phyloP scores from a whole-genome alignment of 805 yeast genomes.

The Cyberlindnera xishuangbannaensis region DNA sequence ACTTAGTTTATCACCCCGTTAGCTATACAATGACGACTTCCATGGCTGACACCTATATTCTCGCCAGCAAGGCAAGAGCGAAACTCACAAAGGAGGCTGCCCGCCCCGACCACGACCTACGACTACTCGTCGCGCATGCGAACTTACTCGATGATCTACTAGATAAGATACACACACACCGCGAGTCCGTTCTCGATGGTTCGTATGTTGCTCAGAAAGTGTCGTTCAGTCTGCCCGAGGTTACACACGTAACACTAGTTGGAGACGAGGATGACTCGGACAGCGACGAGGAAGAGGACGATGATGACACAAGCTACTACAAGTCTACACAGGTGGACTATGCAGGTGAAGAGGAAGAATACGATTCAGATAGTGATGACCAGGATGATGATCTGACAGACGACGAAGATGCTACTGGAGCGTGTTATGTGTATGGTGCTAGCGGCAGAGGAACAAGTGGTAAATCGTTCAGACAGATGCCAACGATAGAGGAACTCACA shows the following conservation, averaged over 20 bases:
- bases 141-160: conserved; percentile 22
- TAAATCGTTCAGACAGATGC: conserved; percentile 18
- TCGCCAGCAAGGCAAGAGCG: conserved; percentile 22
- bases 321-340: conserved; percentile 8
- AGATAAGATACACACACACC: conserved; percentile 20
- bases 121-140: conserved; percentile 24
- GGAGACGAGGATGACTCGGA: conserved; percentile 16
- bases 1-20: no score
- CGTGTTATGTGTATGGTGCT: conserved; percentile 6
- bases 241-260: conserved; percentile 7
- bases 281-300: conserved; percentile 14
- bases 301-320: conserved; percentile 7
- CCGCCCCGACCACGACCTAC: conserved; percentile 20
- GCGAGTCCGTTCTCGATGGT: conserved; percentile 10
- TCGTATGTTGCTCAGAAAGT: conserved; percentile 7
- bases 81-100: conserved; percentile 23
- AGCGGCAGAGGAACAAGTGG: neutral
- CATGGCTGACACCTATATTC: conserved; percentile 21
- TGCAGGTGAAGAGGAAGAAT: conserved; percentile 12
- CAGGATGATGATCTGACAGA: conserved; percentile 7
- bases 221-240: conserved; percentile 8
- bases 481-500: conserved; percentile 20
- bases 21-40: conserved; percentile 11
- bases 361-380: conserved; percentile 2
- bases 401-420: conserved; percentile 9